These are phyloP conservation scores for Canna indica DNA, from an alignment of 176 grass and related monocot genomes.

Conservation along the genomic window DNA sequence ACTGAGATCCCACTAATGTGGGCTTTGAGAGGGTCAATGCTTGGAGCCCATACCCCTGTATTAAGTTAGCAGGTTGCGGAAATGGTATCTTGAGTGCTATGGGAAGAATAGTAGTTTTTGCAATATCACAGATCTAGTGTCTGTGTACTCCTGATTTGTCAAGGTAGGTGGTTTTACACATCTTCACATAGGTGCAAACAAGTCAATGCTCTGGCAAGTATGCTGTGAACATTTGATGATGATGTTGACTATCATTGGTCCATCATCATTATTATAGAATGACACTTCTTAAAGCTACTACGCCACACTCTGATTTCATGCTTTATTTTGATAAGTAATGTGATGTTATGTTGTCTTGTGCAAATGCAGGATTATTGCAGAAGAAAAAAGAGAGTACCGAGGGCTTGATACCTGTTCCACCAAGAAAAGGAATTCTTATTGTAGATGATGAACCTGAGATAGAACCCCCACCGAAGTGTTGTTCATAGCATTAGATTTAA, in stretches of 20 bases:
- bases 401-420: slow-evolving; percentile 25
- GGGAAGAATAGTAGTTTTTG: neutral
- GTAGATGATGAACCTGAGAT: slow-evolving; percentile 55
- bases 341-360: neutral
- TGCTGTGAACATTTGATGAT: neutral
- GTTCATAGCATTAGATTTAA: slow-evolving; percentile 33
- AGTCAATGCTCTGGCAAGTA: no score
- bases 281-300: neutral
- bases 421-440: slow-evolving; percentile 54
- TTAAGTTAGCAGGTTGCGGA: neutral
- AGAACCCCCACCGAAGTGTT: slow-evolving; percentile 64
- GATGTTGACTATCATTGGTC: neutral
- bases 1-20: no score
- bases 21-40: no score
- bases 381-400: slow-evolving; percentile 43
- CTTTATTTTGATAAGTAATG: neutral
- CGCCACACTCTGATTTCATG: neutral
- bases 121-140: no score
- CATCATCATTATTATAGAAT: neutral
- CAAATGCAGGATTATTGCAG: slow-evolving; percentile 43
- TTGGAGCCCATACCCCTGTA: no score
- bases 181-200: no score
- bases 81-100: neutral
- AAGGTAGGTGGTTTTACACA: no score
- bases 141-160: no score